These are phyloP conservation scores for Suillus weaverae DNA, from an alignment of 768 basidiomycete genomes.

Conservation along the genomic window DNA sequence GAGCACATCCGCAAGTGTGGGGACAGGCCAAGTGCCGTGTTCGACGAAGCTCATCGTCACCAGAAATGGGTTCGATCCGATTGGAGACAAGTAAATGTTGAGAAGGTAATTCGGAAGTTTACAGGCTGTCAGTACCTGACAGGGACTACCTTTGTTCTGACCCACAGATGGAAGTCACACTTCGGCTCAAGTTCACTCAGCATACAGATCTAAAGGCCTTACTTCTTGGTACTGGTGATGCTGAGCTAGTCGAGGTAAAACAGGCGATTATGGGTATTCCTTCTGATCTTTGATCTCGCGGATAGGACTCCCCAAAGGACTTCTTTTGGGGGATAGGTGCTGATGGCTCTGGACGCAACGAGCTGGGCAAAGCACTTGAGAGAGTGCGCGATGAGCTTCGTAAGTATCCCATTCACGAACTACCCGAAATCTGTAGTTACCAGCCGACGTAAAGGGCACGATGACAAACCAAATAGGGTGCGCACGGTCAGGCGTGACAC, in stretches of 20 bases:
- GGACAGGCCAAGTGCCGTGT: constrained; percentile 60
- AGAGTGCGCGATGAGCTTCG: constrained; percentile 59
- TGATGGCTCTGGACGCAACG: constrained; percentile 66
- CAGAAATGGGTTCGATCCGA: constrained; percentile 61
- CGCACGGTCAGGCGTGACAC: constrained; percentile 28
- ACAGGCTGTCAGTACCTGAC: not conserved
- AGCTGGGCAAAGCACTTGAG: constrained; percentile 70
- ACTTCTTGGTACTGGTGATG: constrained; percentile 64
- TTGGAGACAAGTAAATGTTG: constrained; percentile 70
- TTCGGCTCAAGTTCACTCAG: constrained; percentile 72
- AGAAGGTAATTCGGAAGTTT: constrained; percentile 43
- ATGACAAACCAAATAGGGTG: constrained; percentile 26
- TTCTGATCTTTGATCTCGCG: not conserved
- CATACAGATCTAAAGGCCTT: constrained; percentile 57
- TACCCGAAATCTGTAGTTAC: not conserved
- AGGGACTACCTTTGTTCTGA: not conserved
- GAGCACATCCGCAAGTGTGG: constrained; percentile 69
- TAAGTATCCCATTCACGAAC: constrained; percentile 10
- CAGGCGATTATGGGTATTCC: constrained; percentile 10
- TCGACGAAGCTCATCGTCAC: constrained; percentile 66
- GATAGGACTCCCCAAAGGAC: constrained; percentile 71
- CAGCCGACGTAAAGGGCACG: constrained; percentile 13
- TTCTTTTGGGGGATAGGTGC: constrained; percentile 77
- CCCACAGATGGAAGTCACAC: constrained; percentile 61
- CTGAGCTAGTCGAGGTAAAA: constrained; percentile 66